Percentiles rank a stretch among this genome's conserved stretches.
phyloP scores from a whole-genome alignment of 1,284 basidiomycete species.

The Austroboletus niveus region DNA sequence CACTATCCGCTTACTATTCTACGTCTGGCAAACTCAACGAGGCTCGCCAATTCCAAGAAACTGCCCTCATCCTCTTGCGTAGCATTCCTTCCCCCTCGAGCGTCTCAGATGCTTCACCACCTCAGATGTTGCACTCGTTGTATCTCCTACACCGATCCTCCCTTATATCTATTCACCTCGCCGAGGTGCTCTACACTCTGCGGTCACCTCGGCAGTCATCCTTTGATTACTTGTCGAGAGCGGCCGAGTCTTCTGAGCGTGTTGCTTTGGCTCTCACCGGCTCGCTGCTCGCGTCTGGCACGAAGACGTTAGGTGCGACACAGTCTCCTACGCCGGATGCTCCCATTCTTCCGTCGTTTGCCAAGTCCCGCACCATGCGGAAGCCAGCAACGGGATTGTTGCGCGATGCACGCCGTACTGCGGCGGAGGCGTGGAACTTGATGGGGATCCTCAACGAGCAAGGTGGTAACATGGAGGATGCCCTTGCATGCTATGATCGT shows the following conservation, averaged over 20 bases:
- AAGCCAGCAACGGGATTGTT: slow-evolving; percentile 59
- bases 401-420: slow-evolving; percentile 66
- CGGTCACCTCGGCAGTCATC: slow-evolving; percentile 44
- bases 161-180: slow-evolving; percentile 70
- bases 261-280: slow-evolving; percentile 58
- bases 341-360: slow-evolving; percentile 41
- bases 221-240: slow-evolving; percentile 55
- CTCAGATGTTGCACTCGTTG: slow-evolving; percentile 61
- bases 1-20: slow-evolving; percentile 71
- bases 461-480: slow-evolving; percentile 38
- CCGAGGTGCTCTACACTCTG: slow-evolving; percentile 69
- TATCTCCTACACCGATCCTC: slow-evolving; percentile 74
- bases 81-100: slow-evolving; percentile 54
- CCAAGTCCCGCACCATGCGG: slow-evolving; percentile 47
- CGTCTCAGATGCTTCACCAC: slow-evolving; percentile 44
- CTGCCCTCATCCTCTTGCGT: slow-evolving; percentile 66
- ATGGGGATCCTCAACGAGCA: slow-evolving; percentile 48
- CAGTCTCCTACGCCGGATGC: slow-evolving; percentile 45
- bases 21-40: slow-evolving; percentile 61
- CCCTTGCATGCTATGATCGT: slow-evolving; percentile 56
- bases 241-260: slow-evolving; percentile 66
- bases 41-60: slow-evolving; percentile 67
- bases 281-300: slow-evolving; percentile 38
- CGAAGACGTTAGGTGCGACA: slow-evolving; percentile 38
- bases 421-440: slow-evolving; percentile 68